Evolutionary conservation across 305 asterid species (phyloP).

Genomic region (Fraxinus baroniana): DNA sequence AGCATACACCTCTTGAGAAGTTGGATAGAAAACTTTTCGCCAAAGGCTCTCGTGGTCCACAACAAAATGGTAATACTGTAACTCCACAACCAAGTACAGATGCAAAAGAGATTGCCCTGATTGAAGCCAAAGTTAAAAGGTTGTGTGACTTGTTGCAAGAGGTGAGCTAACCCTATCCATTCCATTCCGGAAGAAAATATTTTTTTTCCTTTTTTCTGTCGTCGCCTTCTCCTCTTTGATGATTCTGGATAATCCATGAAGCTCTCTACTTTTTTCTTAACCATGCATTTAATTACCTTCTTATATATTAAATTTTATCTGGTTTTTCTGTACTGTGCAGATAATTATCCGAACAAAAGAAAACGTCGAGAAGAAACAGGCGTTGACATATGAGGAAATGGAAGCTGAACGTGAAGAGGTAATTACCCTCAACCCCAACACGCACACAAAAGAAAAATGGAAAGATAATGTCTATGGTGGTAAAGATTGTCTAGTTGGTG

Average conservation of each 20-base stretch:
- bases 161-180: slow-evolving; percentile 34
- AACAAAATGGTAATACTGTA: slow-evolving; percentile 50
- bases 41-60: slow-evolving; percentile 57
- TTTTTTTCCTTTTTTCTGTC: background rate
- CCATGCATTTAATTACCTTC: background rate
- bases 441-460: background rate
- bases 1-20: slow-evolving; percentile 79
- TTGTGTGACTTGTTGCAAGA: slow-evolving; percentile 78
- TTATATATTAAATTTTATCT: slow-evolving; percentile 9
- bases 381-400: slow-evolving; percentile 94
- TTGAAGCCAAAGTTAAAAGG: slow-evolving; percentile 79
- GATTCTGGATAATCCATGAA: slow-evolving; percentile 14
- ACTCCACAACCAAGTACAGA: slow-evolving; percentile 48
- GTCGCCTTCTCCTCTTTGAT: slow-evolving; percentile 6
- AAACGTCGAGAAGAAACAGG: slow-evolving; percentile 93
- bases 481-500: background rate
- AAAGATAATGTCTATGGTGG: background rate
- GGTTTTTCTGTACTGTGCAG: slow-evolving; percentile 48
- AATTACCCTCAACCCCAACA: slow-evolving; percentile 26
- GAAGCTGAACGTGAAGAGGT: slow-evolving; percentile 99
- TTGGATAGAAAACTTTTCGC: slow-evolving; percentile 82
- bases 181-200: background rate
- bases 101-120: slow-evolving; percentile 76
- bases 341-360: slow-evolving; percentile 81
- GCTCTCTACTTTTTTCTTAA: background rate